Base-by-base conservation (phyloP, 2,329 filamentous ascomycete genomes). In the Fusarium staphyleae region DNA sequence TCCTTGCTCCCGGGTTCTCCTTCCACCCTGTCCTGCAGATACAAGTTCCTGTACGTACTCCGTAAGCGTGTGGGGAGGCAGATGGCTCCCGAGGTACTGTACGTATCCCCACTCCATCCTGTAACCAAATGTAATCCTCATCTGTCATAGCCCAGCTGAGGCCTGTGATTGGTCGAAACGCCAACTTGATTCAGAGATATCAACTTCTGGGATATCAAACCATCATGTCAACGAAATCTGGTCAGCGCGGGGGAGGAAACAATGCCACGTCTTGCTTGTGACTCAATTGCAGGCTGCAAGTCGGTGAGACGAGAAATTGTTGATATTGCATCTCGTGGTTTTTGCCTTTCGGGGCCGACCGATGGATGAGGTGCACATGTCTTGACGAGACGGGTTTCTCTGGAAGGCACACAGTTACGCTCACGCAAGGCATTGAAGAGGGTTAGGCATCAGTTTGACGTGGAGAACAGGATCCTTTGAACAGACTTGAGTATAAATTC, bases 81-180 rank as follows among this genome's bases (percentile, higher is more conserved):
- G 19, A 40, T 24, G 22, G 22, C 22, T 6, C 22, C 22, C 22
- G 22, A 8, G 48, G 58, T 62, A 66, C 19, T 6, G n/a, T 22
- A 22, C 57, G 57, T 52, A 55, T 3, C 22, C 41, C 48, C 40
- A 15, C 33, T 19, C 22, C 32, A 13, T 35, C 30, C 39, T 15
- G 39, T 45, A 61, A 62, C 33, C 45, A 58, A 28, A 28, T 63
- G 63, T 66, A 65, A 66, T 65, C 60, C 36, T 22, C 55, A 63
- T 65, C 53, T 66, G 63, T 66, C 63, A 66, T 65, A 59, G 28
- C 34, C 39, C 42, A 47, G 33, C 51, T 37, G 42, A 39, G 35
- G 19, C 14, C 46, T 22, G 22, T 35, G 48, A 66, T 66, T 66
- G 63, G 63, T 54, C 52, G 14, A 40, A 48, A 43, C 12, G 34